Evolutionary conservation across 75 land plant genomes (phyloP), one percentile per base, ranked within the genome.

Genomic region (Pinus albicaulis): DNA sequence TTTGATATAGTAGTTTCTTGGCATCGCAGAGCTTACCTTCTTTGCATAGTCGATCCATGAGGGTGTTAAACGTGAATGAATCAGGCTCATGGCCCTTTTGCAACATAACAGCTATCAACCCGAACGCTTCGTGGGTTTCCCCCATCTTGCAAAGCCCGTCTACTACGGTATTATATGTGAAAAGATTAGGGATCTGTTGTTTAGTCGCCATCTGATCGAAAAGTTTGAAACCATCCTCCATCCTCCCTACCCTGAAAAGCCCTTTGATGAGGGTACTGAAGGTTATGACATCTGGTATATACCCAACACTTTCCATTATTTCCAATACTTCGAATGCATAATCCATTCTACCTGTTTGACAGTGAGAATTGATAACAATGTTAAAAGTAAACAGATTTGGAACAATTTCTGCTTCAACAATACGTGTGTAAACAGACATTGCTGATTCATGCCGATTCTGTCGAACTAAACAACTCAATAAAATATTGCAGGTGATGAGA

Each of bases 221-320:
- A 68, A 93, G 53, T 56, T 69, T 68, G 74, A 81, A 81, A 34
- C 86, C 98, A 28, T 78, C 81, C 19, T 75, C 84, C 52, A 86
- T 59, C 72, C 84, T 71, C 25, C 89, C 87, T 1, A 72, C 70
- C 73, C 83, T 86, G 41, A 84, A 85, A 59, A 82, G 82, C 36
- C 93, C 95, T 69, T 87, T 79, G 28, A 86, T 87, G 74, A 95
- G 73, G 31, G 91, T 88, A 81, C 91, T 92, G 77, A 79, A 89
- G 73, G 90, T 89, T 23, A 91, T 87, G 41, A 83, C 84, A 41
- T 82, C 84, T 15, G 92, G 89, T 14, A 72, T 6, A 74, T 63
- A 58, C 12, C 93, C 90, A 26, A 59, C 71, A 65, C 48, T 78
- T 1, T 66, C 11, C 77, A 95, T 84, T 78, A 86, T 89, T 59